Evolutionary conservation across 306 rosid species (phyloP).

Genomic region (Pterocarpus macrocarpus): DNA sequence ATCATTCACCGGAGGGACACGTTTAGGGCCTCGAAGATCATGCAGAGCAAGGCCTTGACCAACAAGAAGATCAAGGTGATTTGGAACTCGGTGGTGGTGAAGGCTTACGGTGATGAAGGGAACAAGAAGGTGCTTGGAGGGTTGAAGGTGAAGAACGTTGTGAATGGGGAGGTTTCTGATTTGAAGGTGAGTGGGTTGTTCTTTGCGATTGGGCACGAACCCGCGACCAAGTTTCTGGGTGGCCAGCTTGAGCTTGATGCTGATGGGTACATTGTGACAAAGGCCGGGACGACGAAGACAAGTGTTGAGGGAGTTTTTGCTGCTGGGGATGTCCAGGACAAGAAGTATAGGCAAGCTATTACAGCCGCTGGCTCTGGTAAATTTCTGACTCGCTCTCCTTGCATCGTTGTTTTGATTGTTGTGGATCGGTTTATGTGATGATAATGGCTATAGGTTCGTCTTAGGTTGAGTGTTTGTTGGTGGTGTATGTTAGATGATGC

Average conservation of each 20-base stretch:
- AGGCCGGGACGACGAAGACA: conserved; percentile 74
- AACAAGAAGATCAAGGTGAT: conserved; percentile 75
- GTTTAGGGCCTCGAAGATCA: conserved; percentile 84
- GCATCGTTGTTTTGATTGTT: background rate
- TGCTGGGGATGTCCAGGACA: conserved; percentile 95
- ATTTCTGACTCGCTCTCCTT: background rate
- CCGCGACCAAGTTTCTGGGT: conserved; percentile 81
- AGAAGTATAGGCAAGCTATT: conserved; percentile 94
- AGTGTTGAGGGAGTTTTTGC: conserved; percentile 85
- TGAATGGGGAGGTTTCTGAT: conserved; percentile 61
- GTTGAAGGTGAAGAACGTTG: conserved; percentile 70
- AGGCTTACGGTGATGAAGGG: conserved; percentile 63
- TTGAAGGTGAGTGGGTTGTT: conserved; percentile 82
- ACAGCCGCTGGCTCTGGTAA: conserved; percentile 91
- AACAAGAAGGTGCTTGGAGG: conserved; percentile 65
- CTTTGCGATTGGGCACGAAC: conserved; percentile 91
- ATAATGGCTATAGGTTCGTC: background rate
- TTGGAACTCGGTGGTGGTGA: conserved; percentile 77
- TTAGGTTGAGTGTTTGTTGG: background rate
- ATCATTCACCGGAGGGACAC: conserved; percentile 79
- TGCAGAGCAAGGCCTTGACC: conserved; percentile 73
- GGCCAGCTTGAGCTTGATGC: conserved; percentile 76
- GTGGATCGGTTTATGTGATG: background rate
- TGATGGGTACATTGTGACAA: conserved; percentile 71
- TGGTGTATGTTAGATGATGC: background rate